Evolutionary conservation across 73 alveolate species (phyloP).

Genomic region (Breviolum minutum): DNA sequence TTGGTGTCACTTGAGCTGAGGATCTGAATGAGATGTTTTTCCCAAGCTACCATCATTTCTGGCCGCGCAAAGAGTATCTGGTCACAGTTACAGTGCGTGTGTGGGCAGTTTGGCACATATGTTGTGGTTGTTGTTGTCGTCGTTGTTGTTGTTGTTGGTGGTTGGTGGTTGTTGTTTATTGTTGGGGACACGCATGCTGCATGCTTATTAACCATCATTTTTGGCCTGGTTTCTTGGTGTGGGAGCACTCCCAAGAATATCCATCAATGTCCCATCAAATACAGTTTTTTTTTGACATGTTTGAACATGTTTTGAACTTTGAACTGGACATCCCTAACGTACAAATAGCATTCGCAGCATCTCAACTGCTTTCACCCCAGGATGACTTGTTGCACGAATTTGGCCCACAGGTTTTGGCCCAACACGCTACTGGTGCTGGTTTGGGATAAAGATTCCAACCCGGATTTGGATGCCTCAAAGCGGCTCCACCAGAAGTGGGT

Average conservation of each 20-base stretch:
- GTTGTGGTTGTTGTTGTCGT: not conserved
- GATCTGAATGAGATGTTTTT: slow-evolving; percentile 52
- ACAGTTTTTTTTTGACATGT: not conserved
- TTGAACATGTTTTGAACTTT: no score
- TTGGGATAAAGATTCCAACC: slow-evolving; percentile 42
- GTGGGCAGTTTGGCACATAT: not conserved
- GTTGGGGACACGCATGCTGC: not conserved
- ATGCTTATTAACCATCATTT: not conserved
- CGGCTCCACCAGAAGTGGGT: slow-evolving; percentile 52
- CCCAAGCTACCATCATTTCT: slow-evolving; percentile 58
- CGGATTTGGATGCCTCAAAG: slow-evolving; percentile 2
- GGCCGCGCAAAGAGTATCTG: slow-evolving; percentile 54
- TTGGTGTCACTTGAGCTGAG: not conserved
- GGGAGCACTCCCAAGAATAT: not conserved
- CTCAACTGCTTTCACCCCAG: not conserved
- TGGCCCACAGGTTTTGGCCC: slow-evolving; percentile 57
- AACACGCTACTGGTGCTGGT: slow-evolving; percentile 51
- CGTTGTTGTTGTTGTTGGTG: no score
- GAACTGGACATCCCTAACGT: not conserved
- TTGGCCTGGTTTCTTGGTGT: not conserved
- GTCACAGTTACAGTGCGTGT: not conserved
- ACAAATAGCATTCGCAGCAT: not conserved
- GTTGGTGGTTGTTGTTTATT: not conserved
- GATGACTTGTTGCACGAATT: not conserved
- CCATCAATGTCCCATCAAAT: not conserved